Base-by-base conservation (phyloP, 129 eudicot genomes). In the Apium graveolens region DNA sequence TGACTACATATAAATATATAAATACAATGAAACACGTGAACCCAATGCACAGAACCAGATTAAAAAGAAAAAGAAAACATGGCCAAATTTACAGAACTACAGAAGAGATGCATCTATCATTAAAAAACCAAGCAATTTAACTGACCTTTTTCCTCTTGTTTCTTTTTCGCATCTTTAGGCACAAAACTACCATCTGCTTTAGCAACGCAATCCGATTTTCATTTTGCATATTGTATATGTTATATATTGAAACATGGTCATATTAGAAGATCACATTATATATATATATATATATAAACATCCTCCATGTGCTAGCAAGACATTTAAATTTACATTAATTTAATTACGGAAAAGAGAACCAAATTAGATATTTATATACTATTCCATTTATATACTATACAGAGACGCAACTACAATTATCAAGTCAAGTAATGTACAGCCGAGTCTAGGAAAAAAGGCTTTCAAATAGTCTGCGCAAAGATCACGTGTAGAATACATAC, bases 211-310 rank as follows among this genome's bases (percentile, higher is more conserved):
- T 93, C 98, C 34, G 97, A 91, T 82, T 89, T 91, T 68, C 89
- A 57, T 87, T 91, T 93, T 27, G 98, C 97, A 82, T 91, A 93
- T 85, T 93, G 98, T 75, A 93, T 91, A 51, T 93, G 85, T 96
- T 92, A 84, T 90, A 86, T 83, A 79, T 86, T 41, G 11, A 65
- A 62, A 26, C 75, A 81, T n/a, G 24, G 1, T 43, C 62, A 55
- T 73, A 75, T 81, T 62, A 83, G 62, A 60, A 51, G 68, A 42
- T 74, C 17, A 24, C 21, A 17, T 48, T 26, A 26, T n/a, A 7
- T 27, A 63, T n/a, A n/a, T n/a, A n/a, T n/a, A n/a, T n/a, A n/a
- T 53, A 37, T 29, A 20, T 41, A 37, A 13, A 14, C 45, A 41
- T 57, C 42, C 27, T 14, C 26, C 13, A 44, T 32, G 49, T 24